A percentile compares a stretch with the other conserved stretches of the same genome.
phyloP scores from a whole-genome alignment of 352 stramenopile genomes.

The Pseudoperonospora humuli region DNA sequence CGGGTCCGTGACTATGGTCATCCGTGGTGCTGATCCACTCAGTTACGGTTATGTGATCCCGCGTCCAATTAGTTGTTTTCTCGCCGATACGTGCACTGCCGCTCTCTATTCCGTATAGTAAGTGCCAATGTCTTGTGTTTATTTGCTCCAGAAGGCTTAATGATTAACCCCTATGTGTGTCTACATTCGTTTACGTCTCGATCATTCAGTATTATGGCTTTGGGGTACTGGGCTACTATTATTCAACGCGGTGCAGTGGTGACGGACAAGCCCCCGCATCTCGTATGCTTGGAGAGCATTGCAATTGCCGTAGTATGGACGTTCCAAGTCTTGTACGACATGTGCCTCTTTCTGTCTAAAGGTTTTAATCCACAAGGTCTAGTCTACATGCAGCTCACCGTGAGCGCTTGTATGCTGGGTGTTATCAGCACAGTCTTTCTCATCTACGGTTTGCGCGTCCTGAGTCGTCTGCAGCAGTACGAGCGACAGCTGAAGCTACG shows the following conservation, averaged over 20 bases:
- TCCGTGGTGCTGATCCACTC: constrained; percentile 32
- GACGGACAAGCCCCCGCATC: constrained; percentile 23
- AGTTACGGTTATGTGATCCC: constrained; percentile 38
- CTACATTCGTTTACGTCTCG: neutral
- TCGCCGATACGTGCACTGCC: constrained; percentile 39
- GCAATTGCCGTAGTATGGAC: constrained; percentile 32
- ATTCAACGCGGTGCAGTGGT: constrained; percentile 31
- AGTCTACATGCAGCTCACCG: constrained; percentile 33
- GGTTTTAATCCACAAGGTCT: constrained; percentile 32
- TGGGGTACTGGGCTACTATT: constrained; percentile 42
- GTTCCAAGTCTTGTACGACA: constrained; percentile 37
- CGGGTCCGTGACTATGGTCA: constrained; percentile 32
- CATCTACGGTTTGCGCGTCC: constrained; percentile 34
- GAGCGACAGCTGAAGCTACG: constrained; percentile 28
- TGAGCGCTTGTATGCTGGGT: constrained; percentile 32
- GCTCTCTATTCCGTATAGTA: constrained; percentile 48
- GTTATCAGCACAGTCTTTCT: constrained; percentile 38
- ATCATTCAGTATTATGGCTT: constrained; percentile 31
- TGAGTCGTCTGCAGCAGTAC: constrained; percentile 30
- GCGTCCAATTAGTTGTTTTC: constrained; percentile 28
- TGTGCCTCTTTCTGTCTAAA: constrained; percentile 35
- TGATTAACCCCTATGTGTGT: constrained; percentile 5
- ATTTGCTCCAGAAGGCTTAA: neutral
- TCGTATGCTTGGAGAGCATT: constrained; percentile 27
- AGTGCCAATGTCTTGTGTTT: constrained; percentile 3